These are phyloP conservation scores for Vigna unguiculata DNA, from an alignment of 306 rosid species.

Conservation along the genomic window DNA sequence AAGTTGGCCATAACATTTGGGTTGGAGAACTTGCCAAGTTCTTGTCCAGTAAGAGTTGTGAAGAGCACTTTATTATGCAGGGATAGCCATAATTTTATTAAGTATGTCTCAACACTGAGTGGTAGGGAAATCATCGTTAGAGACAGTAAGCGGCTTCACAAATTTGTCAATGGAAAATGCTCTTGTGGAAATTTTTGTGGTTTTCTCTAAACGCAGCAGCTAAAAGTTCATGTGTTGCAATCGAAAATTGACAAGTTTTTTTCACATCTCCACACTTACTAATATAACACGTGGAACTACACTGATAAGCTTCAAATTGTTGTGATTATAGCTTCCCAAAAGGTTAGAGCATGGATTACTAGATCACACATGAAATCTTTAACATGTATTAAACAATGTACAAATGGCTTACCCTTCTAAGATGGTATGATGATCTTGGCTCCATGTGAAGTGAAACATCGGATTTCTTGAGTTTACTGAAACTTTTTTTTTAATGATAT, in stretches of 20 bases:
- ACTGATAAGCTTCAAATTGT: constrained; percentile 21
- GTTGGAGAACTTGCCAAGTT: constrained; percentile 63
- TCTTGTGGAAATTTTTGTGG: constrained; percentile 73
- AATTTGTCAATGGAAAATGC: constrained; percentile 75
- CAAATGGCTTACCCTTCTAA: background rate
- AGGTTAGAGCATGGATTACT: background rate
- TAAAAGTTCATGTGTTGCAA: constrained; percentile 14
- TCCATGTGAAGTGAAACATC: background rate
- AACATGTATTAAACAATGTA: constrained; percentile 13
- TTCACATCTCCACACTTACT: constrained; percentile 29
- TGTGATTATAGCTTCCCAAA: constrained; percentile 29
- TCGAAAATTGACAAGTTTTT: constrained; percentile 31
- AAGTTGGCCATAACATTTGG: constrained; percentile 80
- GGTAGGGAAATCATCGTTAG: constrained; percentile 75
- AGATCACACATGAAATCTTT: background rate
- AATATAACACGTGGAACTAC: background rate
- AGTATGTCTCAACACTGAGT: constrained; percentile 59
- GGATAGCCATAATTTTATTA: constrained; percentile 80
- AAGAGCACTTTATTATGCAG: constrained; percentile 79
- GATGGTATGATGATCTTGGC: background rate
- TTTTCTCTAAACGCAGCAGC: constrained; percentile 50
- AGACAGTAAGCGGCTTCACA: constrained; percentile 83
- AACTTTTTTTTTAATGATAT: background rate
- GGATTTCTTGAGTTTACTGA: background rate
- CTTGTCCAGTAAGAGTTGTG: constrained; percentile 64